phyloP scores from a whole-genome alignment of 2,329 filamentous ascomycete genomes.

The Curvularia hawaiiensis region DNA sequence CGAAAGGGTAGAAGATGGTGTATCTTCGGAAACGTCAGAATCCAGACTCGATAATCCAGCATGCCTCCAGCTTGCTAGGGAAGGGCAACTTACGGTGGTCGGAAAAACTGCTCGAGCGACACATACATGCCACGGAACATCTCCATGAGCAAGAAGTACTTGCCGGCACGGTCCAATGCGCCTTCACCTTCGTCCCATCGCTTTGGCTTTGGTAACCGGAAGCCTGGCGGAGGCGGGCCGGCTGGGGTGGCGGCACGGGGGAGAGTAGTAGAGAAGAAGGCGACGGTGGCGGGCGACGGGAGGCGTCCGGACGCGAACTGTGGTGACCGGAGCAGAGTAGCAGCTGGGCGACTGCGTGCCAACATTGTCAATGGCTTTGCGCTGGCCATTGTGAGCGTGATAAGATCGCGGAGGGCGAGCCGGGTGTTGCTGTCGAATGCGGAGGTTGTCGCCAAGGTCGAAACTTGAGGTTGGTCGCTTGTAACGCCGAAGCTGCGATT shows the following conservation, averaged over 20 bases:
- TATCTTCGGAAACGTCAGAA: conserved; percentile 65
- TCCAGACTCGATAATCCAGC: conserved; percentile 1
- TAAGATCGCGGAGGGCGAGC: conserved; percentile 34
- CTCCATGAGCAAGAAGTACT: conserved; percentile 95
- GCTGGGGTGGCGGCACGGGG: conserved; percentile 68
- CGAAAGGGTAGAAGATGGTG: conserved; percentile 98
- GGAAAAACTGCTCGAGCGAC: conserved; percentile 95
- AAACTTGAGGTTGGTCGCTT: conserved; percentile 31
- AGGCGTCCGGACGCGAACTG: conserved; percentile 41
- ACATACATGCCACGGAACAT: conserved; percentile 99
- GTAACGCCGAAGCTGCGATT: conserved; percentile 37
- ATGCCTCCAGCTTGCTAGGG: conserved; percentile 18
- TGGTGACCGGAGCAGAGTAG: conserved; percentile 45
- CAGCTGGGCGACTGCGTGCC: conserved; percentile 51
- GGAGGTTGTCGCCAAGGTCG: conserved; percentile 29
- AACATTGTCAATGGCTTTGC: conserved; percentile 55
- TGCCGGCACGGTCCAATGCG: conserved; percentile 81
- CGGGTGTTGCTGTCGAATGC: conserved; percentile 29
- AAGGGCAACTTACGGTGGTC: conserved; percentile 81
- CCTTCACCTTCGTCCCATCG: conserved; percentile 83
- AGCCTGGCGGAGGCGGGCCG: conserved; percentile 79
- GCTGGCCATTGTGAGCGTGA: conserved; percentile 52
- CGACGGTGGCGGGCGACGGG: conserved; percentile 54
- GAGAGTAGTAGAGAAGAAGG: conserved; percentile 68
- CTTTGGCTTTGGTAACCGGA: conserved; percentile 74